Percentiles rank a stretch among this genome's conserved stretches.
phyloP scores from a whole-genome alignment of 768 basidiomycete species.

The Hygrophoropsis aurantiaca region DNA sequence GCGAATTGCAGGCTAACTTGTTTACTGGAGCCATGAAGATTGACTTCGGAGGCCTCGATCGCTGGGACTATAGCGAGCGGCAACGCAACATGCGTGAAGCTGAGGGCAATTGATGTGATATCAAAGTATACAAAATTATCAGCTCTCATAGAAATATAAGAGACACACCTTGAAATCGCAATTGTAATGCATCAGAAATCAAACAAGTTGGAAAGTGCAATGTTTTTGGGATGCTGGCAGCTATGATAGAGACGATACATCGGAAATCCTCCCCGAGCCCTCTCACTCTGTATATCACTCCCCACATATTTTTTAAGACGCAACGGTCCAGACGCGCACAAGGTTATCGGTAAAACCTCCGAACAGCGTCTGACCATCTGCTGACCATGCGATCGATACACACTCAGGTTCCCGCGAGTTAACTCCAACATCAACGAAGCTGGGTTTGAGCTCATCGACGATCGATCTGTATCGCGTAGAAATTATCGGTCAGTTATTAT shows the following conservation, averaged over 20 bases:
- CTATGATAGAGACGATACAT: conserved; percentile 25
- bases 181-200: too few species aligned
- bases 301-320: conserved; percentile 35
- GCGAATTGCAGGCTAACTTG: conserved; percentile 72
- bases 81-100: conserved; percentile 64
- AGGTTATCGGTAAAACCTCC: conserved; percentile 96
- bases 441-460: conserved; percentile 97
- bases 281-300: conserved; percentile 17
- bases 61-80: conserved; percentile 68
- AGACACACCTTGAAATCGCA: background rate
- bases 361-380: conserved; percentile 96
- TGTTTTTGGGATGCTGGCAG: conserved; percentile 19
- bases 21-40: conserved; percentile 60
- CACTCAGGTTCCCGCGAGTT: conserved; percentile 84
- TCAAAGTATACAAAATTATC: too few species aligned
- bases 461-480: conserved; percentile 66
- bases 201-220: conserved; percentile 9
- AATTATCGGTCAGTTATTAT: conserved; percentile 1
- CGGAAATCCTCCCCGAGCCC: conserved; percentile 10
- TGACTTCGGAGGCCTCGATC: conserved; percentile 74
- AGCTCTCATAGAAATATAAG: too few species aligned
- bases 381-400: conserved; percentile 97
- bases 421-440: conserved; percentile 75
- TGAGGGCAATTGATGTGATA: conserved; percentile 7
- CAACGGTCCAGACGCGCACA: conserved; percentile 90